Percentiles rank a stretch among this genome's conserved stretches.
phyloP scores from a whole-genome alignment of 2,329 filamentous ascomycete genomes.

The Aspergillus aculeatus region DNA sequence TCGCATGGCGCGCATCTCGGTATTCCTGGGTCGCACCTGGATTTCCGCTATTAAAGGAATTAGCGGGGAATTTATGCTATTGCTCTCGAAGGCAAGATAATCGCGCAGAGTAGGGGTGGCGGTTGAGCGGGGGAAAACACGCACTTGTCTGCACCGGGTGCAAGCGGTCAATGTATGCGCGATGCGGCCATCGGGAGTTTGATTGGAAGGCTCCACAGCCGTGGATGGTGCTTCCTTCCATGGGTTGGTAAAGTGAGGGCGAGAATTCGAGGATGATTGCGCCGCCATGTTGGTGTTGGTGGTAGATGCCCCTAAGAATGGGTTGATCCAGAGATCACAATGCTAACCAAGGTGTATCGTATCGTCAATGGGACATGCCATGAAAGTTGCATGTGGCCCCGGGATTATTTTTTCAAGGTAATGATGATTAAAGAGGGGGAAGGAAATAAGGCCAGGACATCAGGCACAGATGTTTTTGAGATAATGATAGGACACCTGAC shows the following conservation, averaged over 20 bases:
- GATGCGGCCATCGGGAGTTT: slow-evolving; percentile 39
- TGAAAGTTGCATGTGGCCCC: slow-evolving; percentile 5
- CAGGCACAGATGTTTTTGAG: slow-evolving; percentile 13
- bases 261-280: slow-evolving; percentile 15
- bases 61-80: not conserved
- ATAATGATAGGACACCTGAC: slow-evolving; percentile 14
- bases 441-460: slow-evolving; percentile 3
- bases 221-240: slow-evolving; percentile 29
- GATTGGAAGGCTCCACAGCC: slow-evolving; percentile 28
- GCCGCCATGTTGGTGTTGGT: slow-evolving; percentile 23
- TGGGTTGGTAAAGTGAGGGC: slow-evolving; percentile 27
- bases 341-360: not conserved
- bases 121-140: slow-evolving; percentile 15
- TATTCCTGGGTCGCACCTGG: slow-evolving; percentile 87
- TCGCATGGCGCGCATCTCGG: slow-evolving; percentile 92
- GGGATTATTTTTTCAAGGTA: not conserved
- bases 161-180: slow-evolving; percentile 52
- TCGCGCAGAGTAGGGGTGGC: not conserved
- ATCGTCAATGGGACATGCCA: slow-evolving; percentile 12
- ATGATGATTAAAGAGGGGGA: slow-evolving; percentile 5
- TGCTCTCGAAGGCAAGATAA: not conserved
- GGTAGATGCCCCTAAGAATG: slow-evolving; percentile 8
- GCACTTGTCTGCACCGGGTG: slow-evolving; percentile 51
- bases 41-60: slow-evolving; percentile 70
- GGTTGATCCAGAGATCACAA: slow-evolving; percentile 5